phyloP scores from a whole-genome alignment of 2,329 filamentous ascomycete species.

The Alternaria sp. region DNA sequence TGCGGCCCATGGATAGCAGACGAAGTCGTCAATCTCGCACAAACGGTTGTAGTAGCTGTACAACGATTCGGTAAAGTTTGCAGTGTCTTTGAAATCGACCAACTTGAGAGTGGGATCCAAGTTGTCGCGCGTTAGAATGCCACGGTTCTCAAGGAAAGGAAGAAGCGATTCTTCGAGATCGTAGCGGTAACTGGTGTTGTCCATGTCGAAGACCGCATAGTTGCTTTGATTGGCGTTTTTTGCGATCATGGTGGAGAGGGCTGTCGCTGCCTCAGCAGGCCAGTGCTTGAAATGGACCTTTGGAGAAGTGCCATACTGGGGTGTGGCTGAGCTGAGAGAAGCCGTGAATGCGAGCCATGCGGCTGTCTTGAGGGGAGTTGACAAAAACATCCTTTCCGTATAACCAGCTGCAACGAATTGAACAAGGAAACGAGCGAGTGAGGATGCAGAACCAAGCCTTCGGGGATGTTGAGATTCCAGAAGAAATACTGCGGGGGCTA shows the following conservation, averaged over 20 bases:
- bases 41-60: slow-evolving; percentile 42
- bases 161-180: slow-evolving; percentile 40
- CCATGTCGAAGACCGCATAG: slow-evolving; percentile 43
- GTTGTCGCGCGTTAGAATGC: slow-evolving; percentile 38
- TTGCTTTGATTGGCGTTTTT: slow-evolving; percentile 41
- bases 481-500: background rate
- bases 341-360: slow-evolving; percentile 25
- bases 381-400: slow-evolving; percentile 1
- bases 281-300: slow-evolving; percentile 32
- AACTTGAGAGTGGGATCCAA: slow-evolving; percentile 37
- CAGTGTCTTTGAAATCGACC: slow-evolving; percentile 42
- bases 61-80: slow-evolving; percentile 38
- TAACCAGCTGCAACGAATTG: background rate
- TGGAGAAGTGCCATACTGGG: slow-evolving; percentile 22
- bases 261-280: slow-evolving; percentile 34
- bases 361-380: slow-evolving; percentile 21
- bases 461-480: background rate
- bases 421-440: background rate
- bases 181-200: slow-evolving; percentile 41
- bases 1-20: slow-evolving; percentile 41
- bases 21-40: slow-evolving; percentile 37
- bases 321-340: slow-evolving; percentile 13
- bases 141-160: slow-evolving; percentile 40
- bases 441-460: slow-evolving; percentile 4
- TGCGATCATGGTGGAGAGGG: slow-evolving; percentile 37